Evolutionary conservation across 176 grass and related monocot species (phyloP).

Genomic region (Lolium multiflorum): DNA sequence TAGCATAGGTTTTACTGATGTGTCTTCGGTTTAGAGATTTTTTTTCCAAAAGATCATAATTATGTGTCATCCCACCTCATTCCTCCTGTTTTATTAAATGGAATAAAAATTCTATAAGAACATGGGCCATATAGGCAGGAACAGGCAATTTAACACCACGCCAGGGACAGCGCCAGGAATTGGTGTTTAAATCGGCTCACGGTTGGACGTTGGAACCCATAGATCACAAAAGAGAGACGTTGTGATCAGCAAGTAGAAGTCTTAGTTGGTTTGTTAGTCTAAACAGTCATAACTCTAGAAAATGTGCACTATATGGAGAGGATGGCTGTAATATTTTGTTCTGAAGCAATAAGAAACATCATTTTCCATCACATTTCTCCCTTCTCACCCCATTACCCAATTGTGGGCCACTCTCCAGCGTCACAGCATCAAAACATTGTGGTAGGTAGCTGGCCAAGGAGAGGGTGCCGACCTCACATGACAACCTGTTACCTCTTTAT

Average conservation of each 20-base stretch:
- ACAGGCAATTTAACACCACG: too few relatives aligned
- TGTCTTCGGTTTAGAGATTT: too few relatives aligned
- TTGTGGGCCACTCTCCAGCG: not conserved
- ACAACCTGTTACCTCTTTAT: not conserved
- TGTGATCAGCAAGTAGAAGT: not conserved
- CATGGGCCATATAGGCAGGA: too few relatives aligned
- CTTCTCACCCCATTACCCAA: conserved; percentile 14
- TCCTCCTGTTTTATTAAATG: too few relatives aligned
- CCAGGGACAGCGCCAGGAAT: not conserved
- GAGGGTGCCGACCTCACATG: not conserved
- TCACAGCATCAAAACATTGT: conserved; percentile 13
- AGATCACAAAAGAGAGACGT: conserved; percentile 1
- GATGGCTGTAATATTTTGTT: conserved; percentile 2
- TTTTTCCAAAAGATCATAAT: too few relatives aligned
- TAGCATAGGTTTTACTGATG: too few relatives aligned
- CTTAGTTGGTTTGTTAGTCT: conserved; percentile 1
- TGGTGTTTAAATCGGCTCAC: not conserved
- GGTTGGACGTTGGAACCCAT: not conserved
- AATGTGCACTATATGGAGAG: not conserved
- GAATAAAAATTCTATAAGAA: too few relatives aligned
- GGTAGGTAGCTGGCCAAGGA: not conserved
- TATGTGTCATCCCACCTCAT: too few relatives aligned
- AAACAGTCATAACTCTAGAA: not conserved
- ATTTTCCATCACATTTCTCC: not conserved
- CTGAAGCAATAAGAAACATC: not conserved